Evolutionary conservation across 2,329 filamentous ascomycete species (phyloP), one percentile per base, ranked within the genome.

Genomic region (Chaetomium sp.): DNA sequence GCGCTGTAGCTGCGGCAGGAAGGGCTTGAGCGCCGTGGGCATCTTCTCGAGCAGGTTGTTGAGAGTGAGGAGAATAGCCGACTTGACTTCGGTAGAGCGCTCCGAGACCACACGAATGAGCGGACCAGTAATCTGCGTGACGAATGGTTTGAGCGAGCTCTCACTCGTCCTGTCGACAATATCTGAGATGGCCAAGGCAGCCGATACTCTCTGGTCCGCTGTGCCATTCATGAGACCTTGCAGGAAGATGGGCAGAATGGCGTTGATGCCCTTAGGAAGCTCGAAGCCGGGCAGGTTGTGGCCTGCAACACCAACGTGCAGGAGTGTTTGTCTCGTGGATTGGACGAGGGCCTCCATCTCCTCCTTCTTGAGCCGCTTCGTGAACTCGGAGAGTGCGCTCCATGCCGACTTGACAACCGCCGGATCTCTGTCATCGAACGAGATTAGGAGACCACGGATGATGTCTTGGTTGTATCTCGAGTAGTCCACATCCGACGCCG

Each of bases 21-120:
- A 99, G 3, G 95, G 95, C 79, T 98, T 97, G 67, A 99, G 84
- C 71, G 96, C 94, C 10, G 90, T 87, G 0, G 95, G 95, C 76
- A 99, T 98, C 84, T 98, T 99, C 78, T 97, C 93, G 45, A 99
- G 82, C 33, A 99, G 81, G 71, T 96, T 97, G 81, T 97, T 98
- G 70, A 99, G 86, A 0, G 95, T 97, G 61, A 96, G 85, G 67
- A 99, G 82, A 75, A 99, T 97, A 50, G 95, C 95, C 66, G 92
- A 90, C 80, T 97, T 98, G 77, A 99, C 93, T 59, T 99, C 96
- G 2, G 93, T 93, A 2, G 95, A 97, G 68, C 94, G 88, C 77
- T 99, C 95, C 5, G 95, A 97, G 21, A 99, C 93, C 25, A 98
- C 94, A 85, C 95, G 91, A 77, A 99, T 99, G 61, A 99, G 86